Conservation (phyloP, 108 stramenopile species). For the Skeletonema potamos region DNA sequence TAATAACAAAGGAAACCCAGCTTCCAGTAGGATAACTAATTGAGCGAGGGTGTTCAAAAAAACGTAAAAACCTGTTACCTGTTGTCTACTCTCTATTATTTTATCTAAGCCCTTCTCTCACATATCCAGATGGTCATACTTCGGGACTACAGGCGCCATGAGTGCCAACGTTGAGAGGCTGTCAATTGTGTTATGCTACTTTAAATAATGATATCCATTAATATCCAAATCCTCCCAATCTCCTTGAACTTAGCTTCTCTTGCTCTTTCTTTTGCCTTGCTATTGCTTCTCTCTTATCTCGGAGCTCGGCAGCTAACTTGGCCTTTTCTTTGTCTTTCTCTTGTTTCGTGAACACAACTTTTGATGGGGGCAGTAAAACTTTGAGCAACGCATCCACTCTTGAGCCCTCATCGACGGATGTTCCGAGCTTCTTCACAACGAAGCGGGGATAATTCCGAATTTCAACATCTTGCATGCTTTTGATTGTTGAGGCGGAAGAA, state of each 20-base stretch:
- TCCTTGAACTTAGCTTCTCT: constrained; percentile 30
- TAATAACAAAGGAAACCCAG: no score
- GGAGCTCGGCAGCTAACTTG: constrained; percentile 63
- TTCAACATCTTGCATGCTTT: constrained; percentile 70
- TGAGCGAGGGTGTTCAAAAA: no score
- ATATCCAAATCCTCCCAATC: constrained; percentile 16
- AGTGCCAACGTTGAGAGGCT: no score
- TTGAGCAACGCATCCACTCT: constrained; percentile 71
- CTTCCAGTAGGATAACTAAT: no score
- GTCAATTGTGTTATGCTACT: no score
- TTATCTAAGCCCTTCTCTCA: no score
- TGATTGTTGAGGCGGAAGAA: constrained; percentile 68
- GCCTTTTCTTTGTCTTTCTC: constrained; percentile 73
- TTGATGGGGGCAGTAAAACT: constrained; percentile 71
- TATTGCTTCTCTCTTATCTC: constrained; percentile 66
- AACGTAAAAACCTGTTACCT: no score
- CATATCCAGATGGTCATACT: no score
- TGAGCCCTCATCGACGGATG: constrained; percentile 45
- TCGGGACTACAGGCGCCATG: no score
- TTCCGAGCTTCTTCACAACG: constrained; percentile 54
- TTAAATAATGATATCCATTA: no score
- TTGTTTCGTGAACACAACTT: constrained; percentile 73
- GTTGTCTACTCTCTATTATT: no score
- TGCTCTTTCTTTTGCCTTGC: constrained; percentile 55
- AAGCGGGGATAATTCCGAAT: constrained; percentile 72